Evolutionary conservation across 2,329 filamentous ascomycete genomes (phyloP).

Genomic region (Grosmannia huntii): DNA sequence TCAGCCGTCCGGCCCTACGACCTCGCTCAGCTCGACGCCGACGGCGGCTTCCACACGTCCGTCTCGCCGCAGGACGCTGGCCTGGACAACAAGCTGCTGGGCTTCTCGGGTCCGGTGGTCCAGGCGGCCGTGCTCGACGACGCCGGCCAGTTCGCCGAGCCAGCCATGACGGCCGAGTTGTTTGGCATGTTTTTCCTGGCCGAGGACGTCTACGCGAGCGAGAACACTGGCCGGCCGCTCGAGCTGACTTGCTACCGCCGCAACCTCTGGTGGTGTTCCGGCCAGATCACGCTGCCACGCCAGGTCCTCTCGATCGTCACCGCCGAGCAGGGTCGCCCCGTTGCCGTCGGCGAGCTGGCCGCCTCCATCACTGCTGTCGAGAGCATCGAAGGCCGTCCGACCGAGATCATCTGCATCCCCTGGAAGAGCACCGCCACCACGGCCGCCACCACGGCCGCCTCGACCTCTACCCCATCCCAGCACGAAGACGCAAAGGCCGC

Average conservation of each 20-base stretch:
- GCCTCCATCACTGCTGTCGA: conserved; percentile 77
- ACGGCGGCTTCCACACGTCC: conserved; percentile 21
- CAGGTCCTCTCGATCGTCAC: conserved; percentile 52
- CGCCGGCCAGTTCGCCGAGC: conserved; percentile 46
- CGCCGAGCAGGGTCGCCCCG: conserved; percentile 64
- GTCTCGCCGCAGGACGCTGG: conserved; percentile 35
- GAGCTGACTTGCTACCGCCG: conserved; percentile 92
- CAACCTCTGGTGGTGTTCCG: conserved; percentile 91
- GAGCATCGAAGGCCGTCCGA: conserved; percentile 80
- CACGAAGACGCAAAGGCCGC: conserved; percentile 33
- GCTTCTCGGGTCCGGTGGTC: conserved; percentile 53
- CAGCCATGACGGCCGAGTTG: conserved; percentile 60
- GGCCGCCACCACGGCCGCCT: conserved; percentile 18
- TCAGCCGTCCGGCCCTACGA: conserved; percentile 18
- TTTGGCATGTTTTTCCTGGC: conserved; percentile 85
- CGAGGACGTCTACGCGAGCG: conserved; percentile 61
- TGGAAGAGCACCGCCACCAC: conserved; percentile 68
- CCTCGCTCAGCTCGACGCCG: conserved; percentile 8
- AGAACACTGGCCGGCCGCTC: conserved; percentile 43
- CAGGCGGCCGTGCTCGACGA: conserved; percentile 54
- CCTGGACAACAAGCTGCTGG: conserved; percentile 58
- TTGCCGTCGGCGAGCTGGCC: conserved; percentile 65
- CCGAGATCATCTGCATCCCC: conserved; percentile 91
- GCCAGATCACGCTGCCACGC: conserved; percentile 67
- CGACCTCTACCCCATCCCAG: neutral